These are phyloP conservation scores for Ogataea ganodermae DNA, from an alignment of 805 yeast species.

Conservation along the genomic window DNA sequence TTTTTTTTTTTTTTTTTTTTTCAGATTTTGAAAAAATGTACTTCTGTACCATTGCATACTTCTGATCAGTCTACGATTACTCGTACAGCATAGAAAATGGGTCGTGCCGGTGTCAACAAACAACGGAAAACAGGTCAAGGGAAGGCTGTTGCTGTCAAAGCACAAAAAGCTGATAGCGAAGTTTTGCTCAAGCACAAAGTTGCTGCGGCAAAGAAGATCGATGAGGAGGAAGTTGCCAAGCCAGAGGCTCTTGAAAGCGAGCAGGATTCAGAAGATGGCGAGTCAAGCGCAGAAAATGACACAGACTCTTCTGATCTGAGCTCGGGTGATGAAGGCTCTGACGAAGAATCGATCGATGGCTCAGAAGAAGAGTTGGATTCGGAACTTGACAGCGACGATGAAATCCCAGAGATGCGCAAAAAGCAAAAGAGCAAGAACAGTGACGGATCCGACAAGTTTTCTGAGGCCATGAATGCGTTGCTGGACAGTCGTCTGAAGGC, in stretches of 20 bases:
- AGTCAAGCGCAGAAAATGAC: not conserved
- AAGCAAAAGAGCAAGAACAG: slow-evolving; percentile 59
- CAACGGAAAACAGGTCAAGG: not conserved
- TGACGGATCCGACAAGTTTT: slow-evolving; percentile 77
- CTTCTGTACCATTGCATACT: not conserved
- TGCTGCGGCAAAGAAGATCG: not conserved
- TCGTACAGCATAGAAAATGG: not conserved
- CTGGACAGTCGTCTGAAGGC: slow-evolving; percentile 85
- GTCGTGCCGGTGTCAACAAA: slow-evolving; percentile 1
- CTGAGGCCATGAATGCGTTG: slow-evolving; percentile 81
- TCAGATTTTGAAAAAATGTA: not conserved
- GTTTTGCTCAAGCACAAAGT: slow-evolving; percentile 2
- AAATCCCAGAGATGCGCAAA: slow-evolving; percentile 38
- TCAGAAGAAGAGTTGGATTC: slow-evolving; percentile 22
- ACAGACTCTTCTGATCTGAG: slow-evolving; percentile 13
- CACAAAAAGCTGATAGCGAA: not conserved
- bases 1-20: slow-evolving; percentile 4
- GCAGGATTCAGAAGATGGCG: not conserved
- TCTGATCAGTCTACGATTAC: not conserved
- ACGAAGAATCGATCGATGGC: slow-evolving; percentile 17
- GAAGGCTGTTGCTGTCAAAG: not conserved
- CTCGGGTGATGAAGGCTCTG: slow-evolving; percentile 1
- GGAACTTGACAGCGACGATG: slow-evolving; percentile 10
- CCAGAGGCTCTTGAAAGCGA: slow-evolving; percentile 37
- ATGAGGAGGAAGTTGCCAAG: not conserved